Conservation (phyloP, 148 eudicot species). For the Rhododendron henanense region DNA sequence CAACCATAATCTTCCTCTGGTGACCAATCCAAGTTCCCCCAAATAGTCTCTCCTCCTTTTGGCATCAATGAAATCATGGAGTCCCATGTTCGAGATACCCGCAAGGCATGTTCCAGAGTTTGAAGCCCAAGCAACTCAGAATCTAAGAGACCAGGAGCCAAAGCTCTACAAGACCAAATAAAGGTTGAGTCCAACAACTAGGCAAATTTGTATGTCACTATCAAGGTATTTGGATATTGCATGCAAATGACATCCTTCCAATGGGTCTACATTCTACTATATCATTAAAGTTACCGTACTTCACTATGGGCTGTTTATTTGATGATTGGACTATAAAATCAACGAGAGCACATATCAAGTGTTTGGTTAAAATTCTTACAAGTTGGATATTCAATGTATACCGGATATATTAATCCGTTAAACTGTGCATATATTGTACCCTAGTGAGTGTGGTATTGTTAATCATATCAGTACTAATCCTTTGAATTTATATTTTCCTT, state of each 20-base stretch:
- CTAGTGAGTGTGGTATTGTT: not conserved
- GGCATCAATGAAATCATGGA: conserved; percentile 54
- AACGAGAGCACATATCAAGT: not conserved
- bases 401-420: not conserved
- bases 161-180: conserved; percentile 37
- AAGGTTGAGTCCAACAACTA: not conserved
- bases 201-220: not conserved
- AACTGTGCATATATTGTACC: not conserved
- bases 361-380: not conserved
- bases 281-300: not conserved
- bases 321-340: not conserved
- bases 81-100: conserved; percentile 65
- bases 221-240: not conserved
- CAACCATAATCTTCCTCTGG: conserved; percentile 54
- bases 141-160: conserved; percentile 60
- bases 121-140: conserved; percentile 50
- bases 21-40: conserved; percentile 66
- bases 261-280: not conserved
- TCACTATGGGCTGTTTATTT: not conserved
- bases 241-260: conserved; percentile 4
- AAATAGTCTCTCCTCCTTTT: conserved; percentile 65
- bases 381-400: not conserved
- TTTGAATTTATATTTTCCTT: not conserved
- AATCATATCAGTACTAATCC: not conserved
- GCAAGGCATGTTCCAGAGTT: conserved; percentile 53